These are phyloP conservation scores for Podaxis pistillaris DNA, from an alignment of 768 basidiomycete species.

Conservation along the genomic window DNA sequence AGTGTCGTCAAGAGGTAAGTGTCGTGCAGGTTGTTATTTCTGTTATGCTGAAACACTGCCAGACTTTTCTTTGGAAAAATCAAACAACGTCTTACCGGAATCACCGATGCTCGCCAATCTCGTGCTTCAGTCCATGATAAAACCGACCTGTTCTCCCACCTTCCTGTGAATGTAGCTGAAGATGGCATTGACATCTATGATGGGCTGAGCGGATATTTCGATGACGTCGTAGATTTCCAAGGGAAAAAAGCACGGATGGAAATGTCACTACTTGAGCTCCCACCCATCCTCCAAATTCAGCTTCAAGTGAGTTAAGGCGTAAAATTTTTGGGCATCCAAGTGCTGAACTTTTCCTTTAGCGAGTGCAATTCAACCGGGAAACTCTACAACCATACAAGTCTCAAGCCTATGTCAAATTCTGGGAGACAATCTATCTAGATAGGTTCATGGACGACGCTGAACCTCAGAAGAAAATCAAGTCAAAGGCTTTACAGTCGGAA, in stretches of 20 bases:
- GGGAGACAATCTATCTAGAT: slow-evolving; percentile 85
- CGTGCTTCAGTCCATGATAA: slow-evolving; percentile 72
- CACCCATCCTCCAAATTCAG: slow-evolving; percentile 92
- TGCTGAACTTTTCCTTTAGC: slow-evolving; percentile 39
- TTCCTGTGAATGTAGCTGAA: slow-evolving; percentile 90
- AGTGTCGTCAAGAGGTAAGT: slow-evolving; percentile 82
- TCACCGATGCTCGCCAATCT: slow-evolving; percentile 33
- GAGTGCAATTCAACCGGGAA: slow-evolving; percentile 93
- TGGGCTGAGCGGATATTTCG: slow-evolving; percentile 88
- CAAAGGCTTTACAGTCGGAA: slow-evolving; percentile 67
- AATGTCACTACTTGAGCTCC: slow-evolving; percentile 79
- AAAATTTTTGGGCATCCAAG: neutral
- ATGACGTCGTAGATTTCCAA: slow-evolving; percentile 84
- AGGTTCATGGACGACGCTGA: slow-evolving; percentile 83
- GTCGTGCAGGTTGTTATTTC: neutral
- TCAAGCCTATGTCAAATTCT: slow-evolving; percentile 92
- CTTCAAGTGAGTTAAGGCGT: slow-evolving; percentile 63
- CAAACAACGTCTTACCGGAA: slow-evolving; percentile 48
- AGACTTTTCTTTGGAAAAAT: slow-evolving; percentile 88
- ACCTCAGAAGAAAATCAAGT: slow-evolving; percentile 64
- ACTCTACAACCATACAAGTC: slow-evolving; percentile 93
- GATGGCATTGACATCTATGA: slow-evolving; percentile 93
- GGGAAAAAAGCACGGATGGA: slow-evolving; percentile 88
- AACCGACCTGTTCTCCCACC: slow-evolving; percentile 90
- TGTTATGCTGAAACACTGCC: neutral